Base-by-base conservation (phyloP, 441 rosid genomes). In the Adansonia grandidieri region DNA sequence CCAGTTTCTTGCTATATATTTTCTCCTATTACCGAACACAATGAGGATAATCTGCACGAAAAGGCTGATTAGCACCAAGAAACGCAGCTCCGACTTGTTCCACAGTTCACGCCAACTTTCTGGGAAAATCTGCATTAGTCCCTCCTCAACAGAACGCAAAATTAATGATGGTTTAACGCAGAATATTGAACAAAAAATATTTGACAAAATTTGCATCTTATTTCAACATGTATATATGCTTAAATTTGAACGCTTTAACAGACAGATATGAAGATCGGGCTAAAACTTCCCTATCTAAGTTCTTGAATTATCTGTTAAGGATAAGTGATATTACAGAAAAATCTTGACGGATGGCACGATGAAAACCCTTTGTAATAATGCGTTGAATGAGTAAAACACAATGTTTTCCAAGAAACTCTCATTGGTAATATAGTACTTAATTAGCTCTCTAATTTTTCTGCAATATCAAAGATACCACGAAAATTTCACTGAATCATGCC, bases 31-130 rank as follows among this genome's bases (percentile, higher is more conserved):
- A 0, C 84, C 87, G 0, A 81, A 75, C 40, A 32, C 7, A 32
- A 83, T 77, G 15, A 88, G 84, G 40, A 78, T 15, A 1, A 82
- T 62, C 44, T 88, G 89, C 45, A 88, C 60, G 42, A 14, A 5
- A 0, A 82, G 89, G 75, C 91, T 83, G 45, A 82, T 71, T 5
- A 85, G 75, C 7, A 86, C 83, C 44, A 76, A 42, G 0, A 44
- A 32, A 6, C 86, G 81, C 7, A 85, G 72, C 48, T 88, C 88
- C 85, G 88, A 86, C 1, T 70, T 77, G 20, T 82, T 79, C 88
- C 89, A 82, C 15, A 80, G 1, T 32, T 64, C 1, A 58, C 11
- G 32, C 28, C 4, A 19, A 5, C 2, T 8, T 9, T 19, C 13
- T 9, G 63, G 28, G 63, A 58, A 58, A 58, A 58, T 4, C 63